phyloP scores from a whole-genome alignment of 2,329 filamentous ascomycete species.

The Didymella sp. region DNA sequence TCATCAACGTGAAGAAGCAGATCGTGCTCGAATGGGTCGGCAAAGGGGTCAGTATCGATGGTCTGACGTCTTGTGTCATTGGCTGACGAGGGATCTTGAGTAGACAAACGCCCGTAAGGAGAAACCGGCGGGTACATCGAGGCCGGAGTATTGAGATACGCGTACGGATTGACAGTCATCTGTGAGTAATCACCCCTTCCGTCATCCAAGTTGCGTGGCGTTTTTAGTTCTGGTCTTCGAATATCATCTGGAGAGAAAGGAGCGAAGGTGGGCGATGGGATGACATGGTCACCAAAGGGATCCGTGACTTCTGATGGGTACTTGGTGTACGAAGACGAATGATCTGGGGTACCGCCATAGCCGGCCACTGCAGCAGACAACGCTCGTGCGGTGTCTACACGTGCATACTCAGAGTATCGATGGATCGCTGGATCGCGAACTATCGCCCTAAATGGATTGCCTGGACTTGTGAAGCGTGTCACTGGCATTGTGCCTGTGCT shows the following conservation, averaged over 20 bases:
- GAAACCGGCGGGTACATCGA: slow-evolving; percentile 33
- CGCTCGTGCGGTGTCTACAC: slow-evolving; percentile 15
- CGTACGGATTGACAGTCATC: slow-evolving; percentile 25
- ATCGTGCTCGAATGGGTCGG: slow-evolving; percentile 40
- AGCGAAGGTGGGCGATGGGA: slow-evolving; percentile 33
- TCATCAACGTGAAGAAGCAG: slow-evolving; percentile 39
- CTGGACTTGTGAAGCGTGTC: slow-evolving; percentile 20
- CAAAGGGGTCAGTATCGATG: slow-evolving; percentile 27
- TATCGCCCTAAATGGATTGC: slow-evolving; percentile 21
- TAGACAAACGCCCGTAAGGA: slow-evolving; percentile 25
- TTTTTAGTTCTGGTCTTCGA: slow-evolving; percentile 16
- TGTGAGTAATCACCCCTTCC: slow-evolving; percentile 28
- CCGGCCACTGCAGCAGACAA: slow-evolving; percentile 23
- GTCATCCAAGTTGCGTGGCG: slow-evolving; percentile 15
- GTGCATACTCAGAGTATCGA: slow-evolving; percentile 15
- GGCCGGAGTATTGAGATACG: slow-evolving; percentile 26
- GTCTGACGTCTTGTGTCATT: slow-evolving; percentile 14
- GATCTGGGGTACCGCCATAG: slow-evolving; percentile 19
- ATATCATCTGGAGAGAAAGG: slow-evolving; percentile 26
- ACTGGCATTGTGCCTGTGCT: slow-evolving; percentile 8
- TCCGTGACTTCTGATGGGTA: slow-evolving; percentile 8
- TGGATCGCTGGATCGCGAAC: slow-evolving; percentile 15
- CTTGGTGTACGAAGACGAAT: slow-evolving; percentile 9
- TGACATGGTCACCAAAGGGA: slow-evolving; percentile 28
- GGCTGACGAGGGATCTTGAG: slow-evolving; percentile 8